Evolutionary conservation across 768 basidiomycete species (phyloP), one percentile per base, ranked within the genome.

Genomic region (Tricholomella constricta): DNA sequence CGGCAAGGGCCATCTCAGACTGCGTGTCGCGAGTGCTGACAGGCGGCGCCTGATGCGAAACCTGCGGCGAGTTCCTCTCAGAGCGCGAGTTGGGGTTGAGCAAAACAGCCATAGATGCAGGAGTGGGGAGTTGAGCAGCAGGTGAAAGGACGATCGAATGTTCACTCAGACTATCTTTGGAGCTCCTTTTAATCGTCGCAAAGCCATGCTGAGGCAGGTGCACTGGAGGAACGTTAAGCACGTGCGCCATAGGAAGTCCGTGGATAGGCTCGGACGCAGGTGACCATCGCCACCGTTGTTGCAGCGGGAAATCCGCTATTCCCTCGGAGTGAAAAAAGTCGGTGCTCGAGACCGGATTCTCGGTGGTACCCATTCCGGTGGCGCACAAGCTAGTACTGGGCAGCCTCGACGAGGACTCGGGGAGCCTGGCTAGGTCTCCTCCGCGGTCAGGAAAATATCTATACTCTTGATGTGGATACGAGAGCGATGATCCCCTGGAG

Each of bases 401-500:
- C 57, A 73, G 61, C 58, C 65, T 65, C 51, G 65, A 65, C 56
- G 69, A 54, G 60, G 66, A 62, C 49, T 58, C 57, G 54, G 58
- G 34, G 47, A 69, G 63, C 56, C 65, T 64, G 48, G 65, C 49
- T 56, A 57, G 54, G 59, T 52, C 57, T 53, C 48, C 59, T 71
- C 76, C 75, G 70, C 74, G 74, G 73, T 74, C 67, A 62, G 71
- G 60, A 53, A 72, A 67, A 67, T 73, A 72, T 60, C 61, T 64
- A 67, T 73, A 74, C 64, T 73, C 73, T 66, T 72, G 71, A 73
- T 76, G 70, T 70, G 72, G 71, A 69, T 74, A 73, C 52, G 64
- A 58, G 62, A 70, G 65, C 59, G 77, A 73, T 70, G 78, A 80
- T 80, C 78, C 77, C 59, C 72, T 72, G 58, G 77, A 79, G 78